Percentiles rank a stretch among this genome's conserved stretches.
phyloP scores from a whole-genome alignment of 768 basidiomycete species.

The Suillus variegatus region DNA sequence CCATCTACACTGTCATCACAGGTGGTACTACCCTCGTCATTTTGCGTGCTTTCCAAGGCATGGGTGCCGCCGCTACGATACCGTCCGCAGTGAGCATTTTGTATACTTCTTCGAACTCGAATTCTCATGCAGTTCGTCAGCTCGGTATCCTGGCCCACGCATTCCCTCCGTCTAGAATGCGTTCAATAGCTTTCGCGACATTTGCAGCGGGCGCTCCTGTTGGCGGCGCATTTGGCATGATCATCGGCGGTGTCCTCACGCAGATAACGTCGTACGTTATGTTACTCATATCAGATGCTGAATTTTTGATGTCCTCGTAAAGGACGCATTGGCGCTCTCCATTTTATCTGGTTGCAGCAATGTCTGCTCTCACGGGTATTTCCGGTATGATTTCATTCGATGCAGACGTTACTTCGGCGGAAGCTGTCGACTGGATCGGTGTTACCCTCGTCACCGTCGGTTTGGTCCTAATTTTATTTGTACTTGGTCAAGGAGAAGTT shows the following conservation, averaged over 20 bases:
- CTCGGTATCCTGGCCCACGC: constrained; percentile 81
- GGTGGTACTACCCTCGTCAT: constrained; percentile 64
- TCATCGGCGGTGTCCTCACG: constrained; percentile 72
- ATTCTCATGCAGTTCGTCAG: constrained; percentile 32
- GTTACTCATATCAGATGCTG: background rate
- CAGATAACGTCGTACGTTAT: constrained; percentile 44
- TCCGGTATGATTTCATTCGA: constrained; percentile 63
- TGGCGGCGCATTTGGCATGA: constrained; percentile 70
- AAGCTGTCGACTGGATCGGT: constrained; percentile 74
- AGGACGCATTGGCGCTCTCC: constrained; percentile 64
- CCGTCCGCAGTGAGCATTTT: constrained; percentile 59
- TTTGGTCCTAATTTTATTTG: constrained; percentile 70
- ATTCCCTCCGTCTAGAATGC: constrained; percentile 67
- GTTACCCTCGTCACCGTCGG: constrained; percentile 65
- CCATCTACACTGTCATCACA: constrained; percentile 20
- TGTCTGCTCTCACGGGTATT: constrained; percentile 54
- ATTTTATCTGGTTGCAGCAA: constrained; percentile 60
- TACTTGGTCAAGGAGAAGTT: constrained; percentile 65
- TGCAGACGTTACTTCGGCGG: constrained; percentile 44
- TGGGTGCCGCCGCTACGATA: constrained; percentile 74
- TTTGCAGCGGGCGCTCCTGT: constrained; percentile 86
- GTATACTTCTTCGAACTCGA: background rate
- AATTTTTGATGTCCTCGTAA: background rate
- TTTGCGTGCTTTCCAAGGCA: constrained; percentile 76
- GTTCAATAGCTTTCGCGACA: constrained; percentile 78